These are phyloP conservation scores for Simplicillium aogashimaense DNA, from an alignment of 2,329 filamentous ascomycete species.

Conservation along the genomic window DNA sequence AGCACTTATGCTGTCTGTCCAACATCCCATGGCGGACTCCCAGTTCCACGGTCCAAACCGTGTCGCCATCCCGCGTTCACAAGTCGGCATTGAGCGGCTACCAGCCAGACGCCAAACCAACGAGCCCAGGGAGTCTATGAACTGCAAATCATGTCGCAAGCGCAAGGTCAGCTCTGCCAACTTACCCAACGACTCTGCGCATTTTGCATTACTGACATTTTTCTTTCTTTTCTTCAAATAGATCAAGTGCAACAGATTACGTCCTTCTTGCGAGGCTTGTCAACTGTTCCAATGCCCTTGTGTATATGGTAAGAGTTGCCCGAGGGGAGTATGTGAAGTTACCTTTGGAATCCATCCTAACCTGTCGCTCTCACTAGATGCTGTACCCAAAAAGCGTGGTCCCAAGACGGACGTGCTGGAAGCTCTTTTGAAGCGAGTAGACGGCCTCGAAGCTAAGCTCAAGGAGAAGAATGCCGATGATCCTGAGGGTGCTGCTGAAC, in stretches of 20 bases:
- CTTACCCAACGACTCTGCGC: neutral
- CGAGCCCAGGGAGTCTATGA: conserved; percentile 84
- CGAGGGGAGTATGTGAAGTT: too few species aligned
- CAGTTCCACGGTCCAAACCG: conserved; percentile 34
- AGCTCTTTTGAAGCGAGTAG: conserved; percentile 73
- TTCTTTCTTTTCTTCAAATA: too few species aligned
- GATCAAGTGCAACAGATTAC: conserved; percentile 87
- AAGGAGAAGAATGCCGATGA: conserved; percentile 50
- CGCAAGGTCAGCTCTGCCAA: conserved; percentile 56
- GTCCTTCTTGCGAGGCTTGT: conserved; percentile 79
- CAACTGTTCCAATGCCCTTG: conserved; percentile 83
- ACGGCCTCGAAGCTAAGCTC: conserved; percentile 72
- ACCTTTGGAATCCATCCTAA: conserved; percentile 1
- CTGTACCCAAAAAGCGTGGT: conserved; percentile 79
- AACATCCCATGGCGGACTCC: conserved; percentile 6
- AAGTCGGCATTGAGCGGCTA: conserved; percentile 73
- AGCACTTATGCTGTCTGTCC: conserved; percentile 4
- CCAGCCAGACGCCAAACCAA: conserved; percentile 60
- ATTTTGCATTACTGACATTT: neutral
- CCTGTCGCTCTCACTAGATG: conserved; percentile 43
- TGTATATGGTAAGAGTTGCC: conserved; percentile 62
- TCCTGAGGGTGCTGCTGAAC: conserved; percentile 1
- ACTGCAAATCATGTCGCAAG: conserved; percentile 90
- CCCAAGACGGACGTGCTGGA: conserved; percentile 86
- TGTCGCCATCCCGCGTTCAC: conserved; percentile 58